Base-by-base conservation (phyloP, 2,329 filamentous ascomycete genomes). In the Penicillium sp. region DNA sequence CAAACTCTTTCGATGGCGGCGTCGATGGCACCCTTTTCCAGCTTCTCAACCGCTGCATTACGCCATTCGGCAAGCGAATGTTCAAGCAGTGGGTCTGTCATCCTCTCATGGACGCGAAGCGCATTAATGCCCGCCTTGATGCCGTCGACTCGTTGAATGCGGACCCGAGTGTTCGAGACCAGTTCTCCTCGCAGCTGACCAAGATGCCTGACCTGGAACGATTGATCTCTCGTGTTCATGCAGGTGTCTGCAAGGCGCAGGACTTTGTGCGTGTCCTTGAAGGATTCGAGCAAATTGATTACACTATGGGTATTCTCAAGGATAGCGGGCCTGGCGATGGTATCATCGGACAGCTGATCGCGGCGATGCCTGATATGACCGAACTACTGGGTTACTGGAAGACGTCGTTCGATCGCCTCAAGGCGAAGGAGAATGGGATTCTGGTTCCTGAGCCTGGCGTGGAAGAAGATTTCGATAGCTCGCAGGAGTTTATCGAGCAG, bases 51-150 rank as follows among this genome's bases (percentile, higher is more conserved):
- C 83, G 89, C 42, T 98, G 93, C 64, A 85, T 96, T 52, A 97
- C 93, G 3, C 91, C 93, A 0, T 98, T 98, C 63, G 93, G 93
- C 47, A 98, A 98, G 71, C 86, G 93, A 9, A 82, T 95, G 67
- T 89, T 98, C 67, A 86, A 90, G 44, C 89, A 95, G 66, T 98
- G 93, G 93, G 86, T 98, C 2, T 97, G 91, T 61, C 93, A 98
- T 67, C 93, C 93, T 2, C 76, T 98, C 11, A 89, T 89, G 65
- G 86, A 95, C 68, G 84, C 87, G 5, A 73, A 77, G 29, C 89
- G 86, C 63, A 96, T 98, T 73, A 95, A 97, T 60, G 89, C 94
- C 55, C 82, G 93, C 5, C 75, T 98, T 9, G 90, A 98, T 70
- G 93, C 93, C 4, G 89, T 98, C 4, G 93, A 97, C 61, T 84